Percentiles rank a stretch among this genome's conserved stretches.
Evolutionary conservation across 768 basidiomycete species (phyloP).

Genomic region (Boletus tomentosulus): DNA sequence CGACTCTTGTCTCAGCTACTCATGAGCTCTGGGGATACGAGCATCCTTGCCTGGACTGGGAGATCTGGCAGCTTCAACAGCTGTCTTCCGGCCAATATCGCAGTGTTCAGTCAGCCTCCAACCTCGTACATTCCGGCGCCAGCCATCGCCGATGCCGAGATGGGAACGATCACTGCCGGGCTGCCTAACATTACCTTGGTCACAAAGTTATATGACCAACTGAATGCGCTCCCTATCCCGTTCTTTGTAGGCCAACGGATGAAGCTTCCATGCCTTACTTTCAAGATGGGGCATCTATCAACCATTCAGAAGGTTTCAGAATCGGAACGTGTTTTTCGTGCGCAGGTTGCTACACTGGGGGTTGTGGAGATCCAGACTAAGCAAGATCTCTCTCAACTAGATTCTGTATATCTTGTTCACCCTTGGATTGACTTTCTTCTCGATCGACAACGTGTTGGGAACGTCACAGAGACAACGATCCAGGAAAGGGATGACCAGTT

Average conservation of each 20-base stretch:
- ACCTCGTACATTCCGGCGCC: neutral
- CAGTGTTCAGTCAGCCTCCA: neutral
- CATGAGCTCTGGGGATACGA: no score
- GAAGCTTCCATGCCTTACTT: constrained; percentile 7
- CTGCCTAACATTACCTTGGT: neutral
- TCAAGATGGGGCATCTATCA: neutral
- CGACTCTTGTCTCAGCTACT: no score
- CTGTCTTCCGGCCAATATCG: neutral
- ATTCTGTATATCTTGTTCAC: neutral
- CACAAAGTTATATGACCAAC: neutral
- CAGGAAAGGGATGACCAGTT: neutral
- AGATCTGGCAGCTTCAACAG: constrained; percentile 1
- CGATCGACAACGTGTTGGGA: neutral
- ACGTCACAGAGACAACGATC: neutral
- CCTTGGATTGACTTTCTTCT: constrained; percentile 13
- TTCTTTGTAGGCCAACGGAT: neutral
- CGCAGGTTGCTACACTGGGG: neutral
- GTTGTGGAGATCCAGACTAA: constrained; percentile 8
- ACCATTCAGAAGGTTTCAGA: neutral
- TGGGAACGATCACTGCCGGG: neutral
- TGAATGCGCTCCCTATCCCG: neutral
- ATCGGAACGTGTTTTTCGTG: neutral
- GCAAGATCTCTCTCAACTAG: constrained; percentile 3
- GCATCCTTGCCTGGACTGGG: no score
- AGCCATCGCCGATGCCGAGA: neutral